Base-by-base conservation (phyloP, 2,329 filamentous ascomycete species). In the Rutstroemia sp. region DNA sequence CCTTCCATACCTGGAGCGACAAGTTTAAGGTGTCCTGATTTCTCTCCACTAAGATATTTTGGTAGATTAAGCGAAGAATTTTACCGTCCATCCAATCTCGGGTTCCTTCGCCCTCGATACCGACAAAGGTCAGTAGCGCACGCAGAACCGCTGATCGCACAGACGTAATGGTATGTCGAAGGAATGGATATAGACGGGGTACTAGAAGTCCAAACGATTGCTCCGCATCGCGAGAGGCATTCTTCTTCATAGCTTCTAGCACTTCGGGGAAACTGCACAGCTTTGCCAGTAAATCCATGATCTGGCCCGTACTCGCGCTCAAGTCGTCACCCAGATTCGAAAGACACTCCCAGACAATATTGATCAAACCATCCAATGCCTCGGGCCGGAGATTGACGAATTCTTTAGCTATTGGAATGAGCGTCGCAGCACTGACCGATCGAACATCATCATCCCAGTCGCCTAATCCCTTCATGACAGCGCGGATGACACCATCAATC, bases 261-360 rank as follows among this genome's bases (percentile, higher is more conserved):
- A 97, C 92, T 73, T 96, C 83, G 0, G 89, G 89, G 75, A 96
- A 99, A 61, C 91, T 88, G 74, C 94, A 99, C 2, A 99, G 82
- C 58, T 94, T 97, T 14, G 95, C 94, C 17, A 99, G 79, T 42
- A 99, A 81, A 70, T 99, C 95, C 95, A 99, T 99, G 54, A 99
- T 95, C 56, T 91, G 95, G 48, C 94, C 94, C 9, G 95, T 99
- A 70, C 94, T 97, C 4, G 94, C 94, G 70, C 92, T 97, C 17
- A 99, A 78, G 68, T 99, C 94, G 69, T 99, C 94, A 62, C 92
- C 92, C n/a, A 99, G 77, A 69, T 95, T 95, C 3, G 92, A 95
- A 23, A 99, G 77, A 74, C 94, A 97, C 67, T 95, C 89, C 94
- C 94, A 99, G 27, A 99, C 92, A 58, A 97, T 95, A 68, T 88